phyloP scores from a whole-genome alignment of 495 filamentous ascomycete species.

The Cudoniella acicularis region DNA sequence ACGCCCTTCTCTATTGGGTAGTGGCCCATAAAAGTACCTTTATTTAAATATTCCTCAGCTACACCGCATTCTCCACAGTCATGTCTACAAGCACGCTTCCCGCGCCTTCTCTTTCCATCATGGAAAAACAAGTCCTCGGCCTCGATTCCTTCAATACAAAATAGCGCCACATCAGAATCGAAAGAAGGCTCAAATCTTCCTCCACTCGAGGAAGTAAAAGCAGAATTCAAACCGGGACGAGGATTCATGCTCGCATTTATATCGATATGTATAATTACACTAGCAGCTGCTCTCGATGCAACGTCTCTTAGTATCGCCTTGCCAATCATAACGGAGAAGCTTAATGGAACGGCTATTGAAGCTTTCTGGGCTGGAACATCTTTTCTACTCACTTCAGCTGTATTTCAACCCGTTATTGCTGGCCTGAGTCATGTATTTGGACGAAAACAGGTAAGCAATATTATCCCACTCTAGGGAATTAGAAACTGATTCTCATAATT shows the following conservation, averaged over 20 bases:
- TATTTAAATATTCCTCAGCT: neutral
- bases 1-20: too few species aligned
- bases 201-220: neutral
- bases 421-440: conserved; percentile 53
- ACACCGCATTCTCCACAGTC: neutral
- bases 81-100: neutral
- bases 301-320: conserved; percentile 72
- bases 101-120: neutral
- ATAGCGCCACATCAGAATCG: neutral
- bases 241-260: conserved; percentile 43
- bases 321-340: conserved; percentile 50
- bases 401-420: conserved; percentile 49
- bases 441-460: conserved; percentile 28
- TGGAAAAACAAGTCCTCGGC: conserved; percentile 5
- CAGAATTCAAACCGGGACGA: conserved; percentile 17
- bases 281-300: conserved; percentile 70
- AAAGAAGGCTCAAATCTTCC: conserved; percentile 1
- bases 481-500: conserved; percentile 1
- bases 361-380: conserved; percentile 58
- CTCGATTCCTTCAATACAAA: neutral
- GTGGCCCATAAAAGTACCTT: neutral
- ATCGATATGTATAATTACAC: conserved; percentile 56
- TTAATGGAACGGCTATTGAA: conserved; percentile 52
- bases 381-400: conserved; percentile 48
- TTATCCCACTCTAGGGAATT: conserved; percentile 20